Evolutionary conservation across 305 asterid species (phyloP).

Genomic region (Fraxinus xanthoxyloides): DNA sequence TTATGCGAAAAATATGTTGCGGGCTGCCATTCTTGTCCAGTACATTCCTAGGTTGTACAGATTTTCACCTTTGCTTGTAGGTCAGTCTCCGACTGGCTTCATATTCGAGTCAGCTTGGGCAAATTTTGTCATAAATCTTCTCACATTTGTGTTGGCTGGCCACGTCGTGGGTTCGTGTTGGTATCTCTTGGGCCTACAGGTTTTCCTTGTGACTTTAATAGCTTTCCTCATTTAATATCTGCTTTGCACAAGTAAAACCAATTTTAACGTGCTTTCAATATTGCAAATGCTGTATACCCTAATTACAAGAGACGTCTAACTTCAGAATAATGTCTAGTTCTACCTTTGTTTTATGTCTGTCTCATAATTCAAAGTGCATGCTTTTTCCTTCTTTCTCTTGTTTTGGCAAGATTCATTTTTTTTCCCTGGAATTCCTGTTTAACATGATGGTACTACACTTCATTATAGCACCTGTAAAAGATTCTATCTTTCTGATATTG

Average conservation of each 20-base stretch:
- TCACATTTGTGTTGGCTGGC: slow-evolving; percentile 65
- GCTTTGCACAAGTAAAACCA: background rate
- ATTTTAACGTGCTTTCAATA: background rate
- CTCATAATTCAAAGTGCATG: background rate
- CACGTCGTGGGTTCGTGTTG: slow-evolving; percentile 86
- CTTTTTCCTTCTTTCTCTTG: background rate
- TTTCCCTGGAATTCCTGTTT: background rate
- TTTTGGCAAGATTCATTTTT: background rate
- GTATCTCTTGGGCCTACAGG: slow-evolving; percentile 92
- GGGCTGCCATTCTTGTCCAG: slow-evolving; percentile 67
- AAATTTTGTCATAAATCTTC: slow-evolving; percentile 69
- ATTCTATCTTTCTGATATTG: background rate
- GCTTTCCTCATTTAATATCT: background rate
- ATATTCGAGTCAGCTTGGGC: slow-evolving; percentile 87
- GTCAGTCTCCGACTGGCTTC: slow-evolving; percentile 76
- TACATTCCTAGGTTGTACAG: slow-evolving; percentile 70
- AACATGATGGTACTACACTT: background rate
- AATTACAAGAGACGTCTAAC: background rate
- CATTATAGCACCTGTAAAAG: background rate
- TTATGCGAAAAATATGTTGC: slow-evolving; percentile 59
- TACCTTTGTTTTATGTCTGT: background rate
- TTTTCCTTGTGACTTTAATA: slow-evolving; percentile 16
- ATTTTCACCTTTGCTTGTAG: slow-evolving; percentile 67
- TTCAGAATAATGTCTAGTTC: background rate
- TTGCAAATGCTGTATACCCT: background rate